Base-by-base conservation (phyloP, 1,139 yeast genomes). In the Geotrichum restrictum region DNA sequence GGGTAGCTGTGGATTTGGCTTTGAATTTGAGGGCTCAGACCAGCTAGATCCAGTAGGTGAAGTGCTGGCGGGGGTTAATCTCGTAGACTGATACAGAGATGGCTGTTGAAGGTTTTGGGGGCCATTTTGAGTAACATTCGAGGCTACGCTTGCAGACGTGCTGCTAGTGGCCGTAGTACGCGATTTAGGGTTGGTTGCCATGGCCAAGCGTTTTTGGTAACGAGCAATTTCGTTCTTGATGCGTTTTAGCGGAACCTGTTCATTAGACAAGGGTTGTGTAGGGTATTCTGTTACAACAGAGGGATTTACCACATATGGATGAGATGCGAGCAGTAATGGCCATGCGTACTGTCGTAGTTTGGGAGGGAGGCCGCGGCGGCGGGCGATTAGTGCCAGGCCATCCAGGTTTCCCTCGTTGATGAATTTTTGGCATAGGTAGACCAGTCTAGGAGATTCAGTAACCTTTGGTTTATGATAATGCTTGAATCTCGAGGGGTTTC, bases 281-380 rank as follows among this genome's bases (percentile, higher is more conserved):
- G 53, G 53, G 16, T 39, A 50, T 32, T 50, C 53, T n/a, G 43
- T 37, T 16, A 39, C 49, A 10, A 50, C 45, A 5, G 53, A 50
- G 5, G 53, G 53, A 51, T 82, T 75, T 42, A 81, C 69, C 14
- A 88, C 96, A 72, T 83, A 86, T 0, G 97, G 96, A 67, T 91
- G 97, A 61, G 82, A 81, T 60, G 83, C 83, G 56, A 91, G 69
- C 49, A 91, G 68, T 7, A 88, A 71, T 1, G 97, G 96, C 97
- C 97, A 91, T 10, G 87, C 85, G 56, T 79, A 76, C 60, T 80
- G 82, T 56, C 98, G 76, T 52, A 88, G 73, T 57, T 82, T 79
- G 0, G 96, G 95, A 1, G 97, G 97, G 24, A 89, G 74, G 1
- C 98, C 97, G 57, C 82, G 76, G 61, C 85, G 91, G 57, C 96